Conservation (phyloP, 495 filamentous ascomycete species). For the Bacidia gigantensis region DNA sequence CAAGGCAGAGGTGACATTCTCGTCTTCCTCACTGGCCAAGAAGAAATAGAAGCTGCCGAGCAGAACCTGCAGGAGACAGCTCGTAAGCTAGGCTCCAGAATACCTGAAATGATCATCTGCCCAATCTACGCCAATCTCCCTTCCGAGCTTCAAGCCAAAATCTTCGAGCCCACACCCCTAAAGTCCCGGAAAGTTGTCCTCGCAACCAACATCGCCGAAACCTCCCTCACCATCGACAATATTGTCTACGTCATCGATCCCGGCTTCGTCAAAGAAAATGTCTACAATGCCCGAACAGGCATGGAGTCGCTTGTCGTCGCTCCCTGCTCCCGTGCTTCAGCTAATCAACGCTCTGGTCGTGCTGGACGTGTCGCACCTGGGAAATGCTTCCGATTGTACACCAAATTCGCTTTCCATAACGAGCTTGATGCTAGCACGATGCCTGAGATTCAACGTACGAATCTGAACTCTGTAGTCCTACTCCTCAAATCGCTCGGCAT, state of each 20-base stretch:
- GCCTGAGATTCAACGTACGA: slow-evolving; percentile 88
- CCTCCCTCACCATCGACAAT: slow-evolving; percentile 75
- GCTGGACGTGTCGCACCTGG: slow-evolving; percentile 88
- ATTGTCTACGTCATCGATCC: slow-evolving; percentile 88
- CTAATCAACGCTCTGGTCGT: slow-evolving; percentile 83
- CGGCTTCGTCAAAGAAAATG: slow-evolving; percentile 90
- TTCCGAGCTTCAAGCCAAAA: slow-evolving; percentile 72
- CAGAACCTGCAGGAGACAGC: slow-evolving; percentile 68
- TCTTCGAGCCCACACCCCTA: slow-evolving; percentile 77
- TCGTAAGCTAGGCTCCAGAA: slow-evolving; percentile 64
- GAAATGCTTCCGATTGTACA: slow-evolving; percentile 91
- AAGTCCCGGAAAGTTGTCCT: slow-evolving; percentile 74
- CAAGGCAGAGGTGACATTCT: slow-evolving; percentile 81
- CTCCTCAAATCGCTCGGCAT: slow-evolving; percentile 85
- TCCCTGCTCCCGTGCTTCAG: slow-evolving; percentile 85
- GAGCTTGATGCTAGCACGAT: slow-evolving; percentile 88
- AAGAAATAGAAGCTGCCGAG: slow-evolving; percentile 79
- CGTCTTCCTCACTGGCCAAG: slow-evolving; percentile 83
- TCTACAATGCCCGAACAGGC: slow-evolving; percentile 80
- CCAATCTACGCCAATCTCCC: slow-evolving; percentile 85
- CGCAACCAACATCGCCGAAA: slow-evolving; percentile 86
- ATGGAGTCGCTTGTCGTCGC: slow-evolving; percentile 88
- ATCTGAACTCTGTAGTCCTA: slow-evolving; percentile 71
- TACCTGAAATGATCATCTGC: slow-evolving; percentile 75
- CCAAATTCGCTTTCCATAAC: slow-evolving; percentile 86